Evolutionary conservation across 2,329 filamentous ascomycete species (phyloP).

Genomic region (Leptographium wingfieldii): DNA sequence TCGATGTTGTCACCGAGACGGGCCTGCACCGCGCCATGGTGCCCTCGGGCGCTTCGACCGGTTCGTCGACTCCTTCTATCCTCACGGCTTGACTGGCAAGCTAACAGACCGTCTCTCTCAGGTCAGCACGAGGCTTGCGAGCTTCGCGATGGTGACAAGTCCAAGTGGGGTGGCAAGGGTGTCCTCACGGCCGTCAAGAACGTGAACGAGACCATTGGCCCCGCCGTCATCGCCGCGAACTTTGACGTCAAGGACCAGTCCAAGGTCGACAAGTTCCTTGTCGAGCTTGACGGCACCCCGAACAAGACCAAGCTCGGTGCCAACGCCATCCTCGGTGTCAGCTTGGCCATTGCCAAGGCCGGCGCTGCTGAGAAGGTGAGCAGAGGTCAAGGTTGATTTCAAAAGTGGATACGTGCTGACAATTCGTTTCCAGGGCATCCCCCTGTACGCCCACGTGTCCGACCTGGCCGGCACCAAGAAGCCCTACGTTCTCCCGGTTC

Average conservation of each 20-base stretch:
- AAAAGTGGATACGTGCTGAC: not conserved
- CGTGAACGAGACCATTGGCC: conserved; percentile 71
- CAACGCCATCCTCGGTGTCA: conserved; percentile 81
- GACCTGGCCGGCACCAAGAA: conserved; percentile 61
- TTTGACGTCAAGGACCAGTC: conserved; percentile 80
- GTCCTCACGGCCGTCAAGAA: conserved; percentile 77
- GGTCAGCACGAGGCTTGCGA: conserved; percentile 85
- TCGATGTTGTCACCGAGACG: conserved; percentile 91
- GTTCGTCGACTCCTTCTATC: conserved; percentile 36
- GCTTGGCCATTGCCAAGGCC: conserved; percentile 74
- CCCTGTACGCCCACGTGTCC: conserved; percentile 78
- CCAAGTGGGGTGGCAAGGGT: conserved; percentile 78
- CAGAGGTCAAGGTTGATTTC: not conserved
- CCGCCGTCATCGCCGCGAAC: conserved; percentile 69
- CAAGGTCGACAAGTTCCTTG: conserved; percentile 72
- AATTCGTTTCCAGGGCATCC: conserved; percentile 44
- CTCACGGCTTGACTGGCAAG: not conserved
- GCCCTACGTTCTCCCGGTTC: conserved; percentile 8
- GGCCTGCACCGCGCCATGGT: conserved; percentile 96
- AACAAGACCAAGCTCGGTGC: conserved; percentile 85
- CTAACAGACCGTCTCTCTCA: conserved; percentile 19
- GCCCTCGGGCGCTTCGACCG: conserved; percentile 90
- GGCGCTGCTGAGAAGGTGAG: conserved; percentile 72
- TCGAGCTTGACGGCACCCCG: conserved; percentile 68
- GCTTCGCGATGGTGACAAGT: conserved; percentile 81